Conservation (phyloP, 176 grass and related monocot species). For the Aechmea fasciata region DNA sequence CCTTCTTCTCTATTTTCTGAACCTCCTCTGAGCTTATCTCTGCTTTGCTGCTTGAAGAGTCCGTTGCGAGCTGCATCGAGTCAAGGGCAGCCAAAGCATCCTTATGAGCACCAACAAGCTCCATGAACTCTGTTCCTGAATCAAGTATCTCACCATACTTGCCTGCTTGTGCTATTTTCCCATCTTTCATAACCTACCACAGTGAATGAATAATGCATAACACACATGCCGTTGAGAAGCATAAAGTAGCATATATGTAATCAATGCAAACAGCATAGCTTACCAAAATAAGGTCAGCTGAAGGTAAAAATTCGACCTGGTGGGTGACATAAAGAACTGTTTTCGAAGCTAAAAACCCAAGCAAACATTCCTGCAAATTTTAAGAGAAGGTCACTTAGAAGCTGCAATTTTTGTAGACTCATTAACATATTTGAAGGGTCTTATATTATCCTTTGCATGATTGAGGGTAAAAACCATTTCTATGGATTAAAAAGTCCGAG, state of each 20-base stretch:
- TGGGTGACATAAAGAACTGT: slow-evolving; percentile 93
- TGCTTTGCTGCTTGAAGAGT: slow-evolving; percentile 1
- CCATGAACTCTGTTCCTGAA: slow-evolving; percentile 65
- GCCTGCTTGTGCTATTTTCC: slow-evolving; percentile 60
- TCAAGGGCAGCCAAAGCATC: slow-evolving; percentile 49
- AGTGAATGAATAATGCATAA: neutral
- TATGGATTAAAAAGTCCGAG: neutral
- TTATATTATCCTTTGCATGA: neutral
- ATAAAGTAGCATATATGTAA: neutral
- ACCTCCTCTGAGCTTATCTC: slow-evolving; percentile 8
- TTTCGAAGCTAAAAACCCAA: slow-evolving; percentile 41
- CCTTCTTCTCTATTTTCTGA: slow-evolving; percentile 21
- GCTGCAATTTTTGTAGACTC: neutral
- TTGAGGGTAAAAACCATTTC: neutral
- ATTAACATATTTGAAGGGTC: neutral
- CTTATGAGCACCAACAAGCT: slow-evolving; percentile 66
- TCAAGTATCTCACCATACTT: slow-evolving; percentile 57
- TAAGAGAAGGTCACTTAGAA: slow-evolving; percentile 2
- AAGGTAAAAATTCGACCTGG: slow-evolving; percentile 80
- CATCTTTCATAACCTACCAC: slow-evolving; percentile 57
- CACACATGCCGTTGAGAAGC: neutral
- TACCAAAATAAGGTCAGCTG: slow-evolving; percentile 86
- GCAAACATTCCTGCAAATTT: slow-evolving; percentile 50
- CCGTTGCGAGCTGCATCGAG: slow-evolving; percentile 9
- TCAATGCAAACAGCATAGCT: slow-evolving; percentile 13